Conservation (phyloP, 139 green algal species). For the Trebouxia sp. region DNA sequence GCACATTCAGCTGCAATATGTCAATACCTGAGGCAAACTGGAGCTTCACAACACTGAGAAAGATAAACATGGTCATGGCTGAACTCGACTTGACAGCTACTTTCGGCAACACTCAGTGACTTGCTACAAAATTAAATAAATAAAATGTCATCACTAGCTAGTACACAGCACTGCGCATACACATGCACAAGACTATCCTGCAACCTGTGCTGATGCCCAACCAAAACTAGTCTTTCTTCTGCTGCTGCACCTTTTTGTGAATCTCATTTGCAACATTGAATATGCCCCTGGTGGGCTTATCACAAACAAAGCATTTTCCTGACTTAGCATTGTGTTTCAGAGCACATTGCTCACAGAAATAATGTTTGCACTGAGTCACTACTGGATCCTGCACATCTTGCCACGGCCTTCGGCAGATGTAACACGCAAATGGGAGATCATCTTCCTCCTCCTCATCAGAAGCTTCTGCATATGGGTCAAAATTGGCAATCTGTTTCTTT, state of each 20-base stretch:
- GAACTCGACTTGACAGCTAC: too few relatives aligned
- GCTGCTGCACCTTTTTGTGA: conserved; percentile 71
- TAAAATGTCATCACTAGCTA: too few relatives aligned
- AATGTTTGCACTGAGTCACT: conserved; percentile 94
- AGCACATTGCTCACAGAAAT: conserved; percentile 98
- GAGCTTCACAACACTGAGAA: too few relatives aligned
- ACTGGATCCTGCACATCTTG: conserved; percentile 82
- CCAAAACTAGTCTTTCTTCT: too few relatives aligned
- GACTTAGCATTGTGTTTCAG: conserved; percentile 88
- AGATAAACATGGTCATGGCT: too few relatives aligned
- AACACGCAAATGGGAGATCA: conserved; percentile 94
- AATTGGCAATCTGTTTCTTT: conserved; percentile 62
- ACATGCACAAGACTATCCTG: too few relatives aligned
- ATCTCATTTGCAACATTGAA: conserved; percentile 98
- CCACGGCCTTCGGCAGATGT: conserved; percentile 87
- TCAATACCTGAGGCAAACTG: too few relatives aligned
- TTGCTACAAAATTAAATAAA: too few relatives aligned
- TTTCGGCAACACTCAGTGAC: too few relatives aligned
- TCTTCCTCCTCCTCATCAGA: conserved; percentile 74
- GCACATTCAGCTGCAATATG: too few relatives aligned
- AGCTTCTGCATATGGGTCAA: conserved; percentile 59
- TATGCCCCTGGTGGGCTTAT: conserved; percentile 86
- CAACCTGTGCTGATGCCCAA: too few relatives aligned
- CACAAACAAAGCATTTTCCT: conserved; percentile 89
- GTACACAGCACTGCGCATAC: too few relatives aligned